A percentile compares a stretch with the other conserved stretches of the same genome.
phyloP scores from a whole-genome alignment of 1,139 yeast species.

The Blastobotrys ciferrii region DNA sequence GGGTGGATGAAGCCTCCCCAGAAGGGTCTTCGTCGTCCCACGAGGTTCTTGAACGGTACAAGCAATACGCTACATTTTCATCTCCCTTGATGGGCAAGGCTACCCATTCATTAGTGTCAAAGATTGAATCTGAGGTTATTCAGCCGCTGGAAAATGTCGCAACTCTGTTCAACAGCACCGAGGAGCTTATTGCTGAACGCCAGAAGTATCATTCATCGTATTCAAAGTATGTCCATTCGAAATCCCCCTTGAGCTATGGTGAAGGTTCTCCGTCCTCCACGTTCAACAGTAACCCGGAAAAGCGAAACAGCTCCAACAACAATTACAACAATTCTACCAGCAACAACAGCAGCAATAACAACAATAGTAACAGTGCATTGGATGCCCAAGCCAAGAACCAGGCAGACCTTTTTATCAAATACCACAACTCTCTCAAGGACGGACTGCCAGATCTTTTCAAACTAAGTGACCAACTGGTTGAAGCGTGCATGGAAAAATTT shows the following conservation, averaged over 20 bases:
- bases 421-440: conserved; percentile 29
- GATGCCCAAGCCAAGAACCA: conserved; percentile 11
- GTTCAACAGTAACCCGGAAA: not conserved
- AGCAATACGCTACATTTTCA: conserved; percentile 28
- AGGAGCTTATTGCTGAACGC: conserved; percentile 25
- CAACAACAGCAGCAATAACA: not conserved
- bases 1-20: conserved; percentile 18
- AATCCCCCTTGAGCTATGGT: conserved; percentile 17
- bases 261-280: not conserved
- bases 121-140: conserved; percentile 29
- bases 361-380: not conserved
- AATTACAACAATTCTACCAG: not conserved
- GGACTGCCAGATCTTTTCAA: conserved; percentile 32
- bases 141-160: conserved; percentile 27
- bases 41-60: conserved; percentile 20
- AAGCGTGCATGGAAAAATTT: conserved; percentile 24
- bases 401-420: conserved; percentile 29
- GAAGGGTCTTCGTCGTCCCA: conserved; percentile 4
- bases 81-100: conserved; percentile 21
- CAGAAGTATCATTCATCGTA: conserved; percentile 25
- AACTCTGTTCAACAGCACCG: conserved; percentile 28
- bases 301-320: not conserved
- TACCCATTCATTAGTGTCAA: conserved; percentile 17
- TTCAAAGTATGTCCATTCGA: conserved; percentile 25
- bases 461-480: conserved; percentile 28